These are phyloP conservation scores for Brassica incana DNA, from an alignment of 345 rosid species.

Conservation along the genomic window DNA sequence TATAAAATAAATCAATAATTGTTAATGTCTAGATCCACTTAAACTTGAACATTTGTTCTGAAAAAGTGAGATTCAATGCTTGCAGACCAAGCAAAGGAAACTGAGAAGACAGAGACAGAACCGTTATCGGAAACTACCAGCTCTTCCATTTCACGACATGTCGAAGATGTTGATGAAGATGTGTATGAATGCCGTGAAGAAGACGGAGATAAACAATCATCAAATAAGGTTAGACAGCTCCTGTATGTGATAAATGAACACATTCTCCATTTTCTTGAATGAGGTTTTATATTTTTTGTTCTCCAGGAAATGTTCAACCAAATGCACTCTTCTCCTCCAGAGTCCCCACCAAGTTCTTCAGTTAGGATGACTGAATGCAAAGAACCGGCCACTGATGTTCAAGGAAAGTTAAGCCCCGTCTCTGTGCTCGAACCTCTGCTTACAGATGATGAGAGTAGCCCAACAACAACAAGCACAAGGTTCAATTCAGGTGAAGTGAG, in stretches of 20 bases:
- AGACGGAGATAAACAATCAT: constrained; percentile 21
- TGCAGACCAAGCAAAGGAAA: constrained; percentile 40
- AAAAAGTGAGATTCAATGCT: not conserved
- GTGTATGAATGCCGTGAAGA: constrained; percentile 15
- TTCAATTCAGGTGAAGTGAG: constrained; percentile 55
- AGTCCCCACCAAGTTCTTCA: constrained; percentile 35
- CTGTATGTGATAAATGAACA: not conserved
- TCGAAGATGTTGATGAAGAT: constrained; percentile 28
- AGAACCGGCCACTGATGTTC: constrained; percentile 47
- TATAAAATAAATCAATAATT: too few relatives aligned
- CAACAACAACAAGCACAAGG: constrained; percentile 54
- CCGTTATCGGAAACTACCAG: constrained; percentile 36
- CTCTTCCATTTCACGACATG: constrained; percentile 32
- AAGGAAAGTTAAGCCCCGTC: constrained; percentile 75
- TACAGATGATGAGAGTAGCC: constrained; percentile 67
- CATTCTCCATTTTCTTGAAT: constrained; percentile 1
- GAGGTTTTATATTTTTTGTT: constrained; percentile 19
- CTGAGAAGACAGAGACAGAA: constrained; percentile 30
- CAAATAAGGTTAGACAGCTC: constrained; percentile 43
- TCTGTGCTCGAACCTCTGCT: constrained; percentile 78
- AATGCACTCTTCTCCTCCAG: constrained; percentile 43
- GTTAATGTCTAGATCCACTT: too few relatives aligned
- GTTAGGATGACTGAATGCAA: constrained; percentile 45
- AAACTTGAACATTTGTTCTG: not conserved
- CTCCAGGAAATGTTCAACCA: constrained; percentile 48